A percentile compares a stretch with the other conserved stretches of the same genome.
phyloP scores from a whole-genome alignment of 1,284 basidiomycete genomes.

The Boletus sp. region DNA sequence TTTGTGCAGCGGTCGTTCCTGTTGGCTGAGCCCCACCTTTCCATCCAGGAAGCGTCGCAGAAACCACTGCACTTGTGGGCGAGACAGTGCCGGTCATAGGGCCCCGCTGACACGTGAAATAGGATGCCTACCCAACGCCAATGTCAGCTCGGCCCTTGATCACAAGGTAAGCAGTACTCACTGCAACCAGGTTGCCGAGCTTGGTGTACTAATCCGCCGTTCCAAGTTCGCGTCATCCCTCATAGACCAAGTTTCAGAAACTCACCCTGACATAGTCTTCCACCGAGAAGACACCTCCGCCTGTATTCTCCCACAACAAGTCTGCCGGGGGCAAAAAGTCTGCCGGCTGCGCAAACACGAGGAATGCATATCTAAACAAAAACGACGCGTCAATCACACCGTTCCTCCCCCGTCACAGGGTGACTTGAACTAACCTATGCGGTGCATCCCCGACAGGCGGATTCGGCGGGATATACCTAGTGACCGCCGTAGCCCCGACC shows the following conservation, averaged over 20 bases:
- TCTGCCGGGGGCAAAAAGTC: conserved; percentile 64
- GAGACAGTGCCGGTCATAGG: conserved; percentile 55
- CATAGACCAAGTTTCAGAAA: conserved; percentile 2
- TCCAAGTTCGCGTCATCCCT: conserved; percentile 7
- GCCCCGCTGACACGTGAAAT: conserved; percentile 77
- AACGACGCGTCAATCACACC: not conserved
- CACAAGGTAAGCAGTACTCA: conserved; percentile 35
- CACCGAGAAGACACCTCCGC: conserved; percentile 57
- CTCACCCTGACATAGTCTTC: conserved; percentile 54
- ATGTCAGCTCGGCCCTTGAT: conserved; percentile 2
- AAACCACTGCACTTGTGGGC: conserved; percentile 64
- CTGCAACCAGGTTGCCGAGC: conserved; percentile 62
- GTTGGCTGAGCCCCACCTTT: conserved; percentile 19
- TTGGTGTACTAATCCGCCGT: conserved; percentile 46
- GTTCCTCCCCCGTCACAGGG: not conserved
- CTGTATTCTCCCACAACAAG: conserved; percentile 52
- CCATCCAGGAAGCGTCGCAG: conserved; percentile 55
- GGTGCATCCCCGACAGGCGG: conserved; percentile 69
- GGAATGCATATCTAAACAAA: conserved; percentile 67
- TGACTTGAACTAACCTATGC: conserved; percentile 57
- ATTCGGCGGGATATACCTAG: conserved; percentile 73
- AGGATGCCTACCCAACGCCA: conserved; percentile 55
- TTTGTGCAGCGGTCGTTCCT: conserved; percentile 18
- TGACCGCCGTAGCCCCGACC: conserved; percentile 56
- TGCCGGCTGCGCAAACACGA: conserved; percentile 65